Percentiles rank a stretch among this genome's conserved stretches.
phyloP scores from a whole-genome alignment of 2,329 filamentous ascomycete genomes.

The Rhynchosporium secalis region DNA sequence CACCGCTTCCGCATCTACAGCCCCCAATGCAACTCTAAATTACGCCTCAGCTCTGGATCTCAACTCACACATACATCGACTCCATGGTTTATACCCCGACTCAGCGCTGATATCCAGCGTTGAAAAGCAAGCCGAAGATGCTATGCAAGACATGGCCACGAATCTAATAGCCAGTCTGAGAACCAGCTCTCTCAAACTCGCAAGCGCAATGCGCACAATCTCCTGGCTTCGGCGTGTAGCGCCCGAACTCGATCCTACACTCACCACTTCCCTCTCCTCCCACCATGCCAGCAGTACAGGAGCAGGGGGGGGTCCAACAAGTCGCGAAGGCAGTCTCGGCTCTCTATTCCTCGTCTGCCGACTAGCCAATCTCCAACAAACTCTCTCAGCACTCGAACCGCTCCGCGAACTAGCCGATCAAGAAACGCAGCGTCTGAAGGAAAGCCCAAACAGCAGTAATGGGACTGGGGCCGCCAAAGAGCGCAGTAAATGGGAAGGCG shows the following conservation, averaged over 20 bases:
- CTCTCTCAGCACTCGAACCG: slow-evolving; percentile 80
- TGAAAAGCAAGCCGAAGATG: slow-evolving; percentile 73
- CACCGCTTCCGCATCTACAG: slow-evolving; percentile 45
- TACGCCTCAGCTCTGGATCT: slow-evolving; percentile 90
- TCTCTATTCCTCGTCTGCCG: slow-evolving; percentile 87
- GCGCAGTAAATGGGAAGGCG: slow-evolving; percentile 57
- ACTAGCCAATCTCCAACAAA: slow-evolving; percentile 74
- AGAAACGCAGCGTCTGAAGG: slow-evolving; percentile 57
- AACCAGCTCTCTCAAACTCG: slow-evolving; percentile 78
- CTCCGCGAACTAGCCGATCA: slow-evolving; percentile 87
- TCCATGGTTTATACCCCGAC: slow-evolving; percentile 78
- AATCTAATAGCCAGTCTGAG: slow-evolving; percentile 80
- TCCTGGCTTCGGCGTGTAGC: slow-evolving; percentile 87
- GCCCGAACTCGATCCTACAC: slow-evolving; percentile 66
- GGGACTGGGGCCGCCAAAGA: slow-evolving; percentile 27
- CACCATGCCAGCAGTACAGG: slow-evolving; percentile 26
- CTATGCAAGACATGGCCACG: slow-evolving; percentile 84
- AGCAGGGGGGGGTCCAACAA: slow-evolving; percentile 50
- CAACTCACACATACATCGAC: slow-evolving; percentile 86
- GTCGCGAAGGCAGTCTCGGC: slow-evolving; percentile 68
- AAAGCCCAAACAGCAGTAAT: not conserved
- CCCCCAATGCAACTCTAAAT: slow-evolving; percentile 56
- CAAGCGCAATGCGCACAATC: slow-evolving; percentile 84
- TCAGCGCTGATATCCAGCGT: slow-evolving; percentile 76
- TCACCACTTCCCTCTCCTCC: slow-evolving; percentile 18